These are phyloP conservation scores for Populus hybrid DNA, from an alignment of 441 rosid genomes.

Conservation along the genomic window DNA sequence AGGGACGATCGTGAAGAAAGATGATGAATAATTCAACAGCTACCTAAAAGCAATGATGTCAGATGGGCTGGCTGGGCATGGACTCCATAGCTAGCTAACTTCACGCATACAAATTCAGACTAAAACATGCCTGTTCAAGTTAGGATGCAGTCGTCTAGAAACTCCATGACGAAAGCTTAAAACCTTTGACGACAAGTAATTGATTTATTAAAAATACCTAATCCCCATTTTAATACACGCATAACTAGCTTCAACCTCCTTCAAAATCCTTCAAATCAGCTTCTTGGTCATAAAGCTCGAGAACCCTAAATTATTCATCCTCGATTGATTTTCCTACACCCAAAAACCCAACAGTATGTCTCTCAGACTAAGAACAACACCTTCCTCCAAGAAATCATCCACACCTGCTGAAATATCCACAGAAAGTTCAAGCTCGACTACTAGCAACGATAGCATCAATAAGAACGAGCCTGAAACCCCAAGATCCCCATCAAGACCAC, in stretches of 20 bases:
- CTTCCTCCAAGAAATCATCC: constrained; percentile 22
- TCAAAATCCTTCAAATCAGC: not conserved
- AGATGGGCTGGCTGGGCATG: not conserved
- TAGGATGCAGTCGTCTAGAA: no score
- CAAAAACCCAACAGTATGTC: constrained; percentile 1
- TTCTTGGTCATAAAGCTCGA: no score
- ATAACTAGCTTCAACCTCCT: not conserved
- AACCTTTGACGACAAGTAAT: not conserved
- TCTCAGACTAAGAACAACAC: constrained; percentile 31
- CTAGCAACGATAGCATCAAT: not conserved
- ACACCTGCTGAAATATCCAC: constrained; percentile 4
- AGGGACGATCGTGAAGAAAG: no score
- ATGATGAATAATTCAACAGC: no score
- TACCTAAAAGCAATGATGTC: no score
- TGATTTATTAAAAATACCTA: not conserved
- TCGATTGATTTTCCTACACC: not conserved
- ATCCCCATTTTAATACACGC: not conserved
- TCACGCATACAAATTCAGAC: not conserved
- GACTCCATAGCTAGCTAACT: not conserved
- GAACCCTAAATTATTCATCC: not conserved
- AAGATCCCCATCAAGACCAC: constrained; percentile 28
- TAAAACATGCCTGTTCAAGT: not conserved
- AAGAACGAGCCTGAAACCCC: constrained; percentile 26
- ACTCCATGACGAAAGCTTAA: not conserved
- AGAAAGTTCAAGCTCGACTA: constrained; percentile 8